These are phyloP conservation scores for Fomitiporia mediterranea DNA, from an alignment of 1,284 basidiomycete species.

Conservation along the genomic window DNA sequence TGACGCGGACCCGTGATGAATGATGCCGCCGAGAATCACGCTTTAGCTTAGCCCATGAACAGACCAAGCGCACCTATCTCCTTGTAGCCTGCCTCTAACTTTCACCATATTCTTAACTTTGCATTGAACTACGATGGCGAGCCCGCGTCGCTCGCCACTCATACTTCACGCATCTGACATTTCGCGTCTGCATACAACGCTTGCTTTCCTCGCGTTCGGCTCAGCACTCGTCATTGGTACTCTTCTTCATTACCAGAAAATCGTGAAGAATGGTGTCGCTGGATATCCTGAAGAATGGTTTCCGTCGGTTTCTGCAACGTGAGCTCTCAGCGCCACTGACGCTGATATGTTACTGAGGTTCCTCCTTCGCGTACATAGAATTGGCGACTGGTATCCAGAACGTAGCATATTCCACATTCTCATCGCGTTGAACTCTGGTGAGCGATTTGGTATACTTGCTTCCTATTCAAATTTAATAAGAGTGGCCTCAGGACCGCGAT, in stretches of 20 bases:
- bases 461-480: background rate
- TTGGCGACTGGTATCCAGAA: constrained; percentile 91
- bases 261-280: constrained; percentile 86
- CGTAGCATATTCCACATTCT: constrained; percentile 87
- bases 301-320: constrained; percentile 91
- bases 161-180: constrained; percentile 47
- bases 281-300: constrained; percentile 91
- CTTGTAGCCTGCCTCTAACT: background rate
- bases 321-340: constrained; percentile 37
- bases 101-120: background rate
- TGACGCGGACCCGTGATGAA: background rate
- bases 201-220: constrained; percentile 69
- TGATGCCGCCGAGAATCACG: background rate
- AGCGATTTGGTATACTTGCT: constrained; percentile 33
- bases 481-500: constrained; percentile 61
- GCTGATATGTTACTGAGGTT: no score
- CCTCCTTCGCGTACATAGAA: constrained; percentile 43
- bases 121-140: background rate
- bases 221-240: constrained; percentile 67
- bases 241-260: constrained; percentile 75
- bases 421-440: constrained; percentile 81
- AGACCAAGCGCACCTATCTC: background rate
- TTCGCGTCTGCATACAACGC: constrained; percentile 63
- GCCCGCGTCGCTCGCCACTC: constrained; percentile 2
- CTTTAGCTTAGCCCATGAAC: background rate